Evolutionary conservation across 2,329 filamentous ascomycete species (phyloP), one percentile per base, ranked within the genome.

Genomic region (Seiridium unicorne): DNA sequence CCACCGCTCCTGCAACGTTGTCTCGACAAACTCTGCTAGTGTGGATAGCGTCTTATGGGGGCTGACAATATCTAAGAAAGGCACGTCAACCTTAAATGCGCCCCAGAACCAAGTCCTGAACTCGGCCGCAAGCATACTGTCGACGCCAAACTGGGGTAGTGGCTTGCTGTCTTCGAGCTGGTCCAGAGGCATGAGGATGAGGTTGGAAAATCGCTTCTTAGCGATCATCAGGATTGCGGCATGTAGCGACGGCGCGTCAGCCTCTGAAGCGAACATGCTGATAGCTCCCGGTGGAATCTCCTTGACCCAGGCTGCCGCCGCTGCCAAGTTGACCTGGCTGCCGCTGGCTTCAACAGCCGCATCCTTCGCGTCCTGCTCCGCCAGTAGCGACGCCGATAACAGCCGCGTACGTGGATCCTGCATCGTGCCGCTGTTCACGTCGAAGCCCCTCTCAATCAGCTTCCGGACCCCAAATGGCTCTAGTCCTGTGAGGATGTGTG

Each of bases 111-210:
- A 74, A 2, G 69, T 71, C 5, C 73, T 63, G 34, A 76, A 66
- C 60, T 76, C 73, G 0, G 73, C 62, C 1, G 68, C 73, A n/a
- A 75, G 65, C 73, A 76, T 75, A 55, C 70, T 73, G 57, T 76
- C 73, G 0, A 75, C 44, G 1, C 73, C 73, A 36, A 71, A 70
- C 1, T 57, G 34, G 4, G 62, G 62, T 5, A 74, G 62, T 0
- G 65, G 31, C 8, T 58, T 64, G 0, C n/a, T 1, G 1, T 60
- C 36, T 9, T 65, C 63, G 5, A 68, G 60, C 10, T 65, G 51
- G 2, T 65, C 62, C 1, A 44, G 0, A 0, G 62, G 60, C 3
- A 60, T 59, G 0, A 69, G 36, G 4, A 65, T 61, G 2, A 67
- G 34, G 48, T 53, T 63, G 1, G 64, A 64, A n/a, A 66, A 66